These are phyloP conservation scores for Marsdenia floribunda DNA, from an alignment of 257 asterid species.

Conservation along the genomic window DNA sequence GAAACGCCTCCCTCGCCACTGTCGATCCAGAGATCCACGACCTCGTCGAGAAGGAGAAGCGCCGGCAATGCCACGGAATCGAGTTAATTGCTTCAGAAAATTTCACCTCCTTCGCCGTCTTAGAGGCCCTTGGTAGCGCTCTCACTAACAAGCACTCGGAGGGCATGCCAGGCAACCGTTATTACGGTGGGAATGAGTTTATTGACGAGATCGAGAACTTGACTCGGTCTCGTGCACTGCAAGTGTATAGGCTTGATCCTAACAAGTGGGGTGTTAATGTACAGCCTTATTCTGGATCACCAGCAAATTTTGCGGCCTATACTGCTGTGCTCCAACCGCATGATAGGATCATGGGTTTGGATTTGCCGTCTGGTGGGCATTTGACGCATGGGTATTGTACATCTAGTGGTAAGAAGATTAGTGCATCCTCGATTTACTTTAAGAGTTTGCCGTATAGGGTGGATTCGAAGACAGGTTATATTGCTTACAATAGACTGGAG, in stretches of 20 bases:
- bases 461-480: conserved; percentile 25
- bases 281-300: conserved; percentile 41
- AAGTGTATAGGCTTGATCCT: conserved; percentile 39
- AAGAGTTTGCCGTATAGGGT: conserved; percentile 45
- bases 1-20: conserved; percentile 28
- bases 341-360: conserved; percentile 45
- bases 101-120: conserved; percentile 49
- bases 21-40: conserved; percentile 44
- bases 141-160: conserved; percentile 43
- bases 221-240: conserved; percentile 34
- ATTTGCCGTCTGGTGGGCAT: conserved; percentile 45
- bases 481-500: conserved; percentile 38
- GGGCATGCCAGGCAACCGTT: conserved; percentile 46
- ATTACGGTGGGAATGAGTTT: conserved; percentile 44
- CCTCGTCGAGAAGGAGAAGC: conserved; percentile 39
- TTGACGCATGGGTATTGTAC: conserved; percentile 43
- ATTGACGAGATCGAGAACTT: conserved; percentile 43
- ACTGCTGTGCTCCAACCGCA: conserved; percentile 43
- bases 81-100: conserved; percentile 47
- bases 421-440: conserved; percentile 37
- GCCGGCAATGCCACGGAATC: conserved; percentile 44
- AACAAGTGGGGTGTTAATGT: conserved; percentile 50
- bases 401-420: conserved; percentile 37
- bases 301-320: conserved; percentile 44
- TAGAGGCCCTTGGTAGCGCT: conserved; percentile 38